Evolutionary conservation across 2,329 filamentous ascomycete genomes (phyloP).

Genomic region (Colletotrichum endophyticum): DNA sequence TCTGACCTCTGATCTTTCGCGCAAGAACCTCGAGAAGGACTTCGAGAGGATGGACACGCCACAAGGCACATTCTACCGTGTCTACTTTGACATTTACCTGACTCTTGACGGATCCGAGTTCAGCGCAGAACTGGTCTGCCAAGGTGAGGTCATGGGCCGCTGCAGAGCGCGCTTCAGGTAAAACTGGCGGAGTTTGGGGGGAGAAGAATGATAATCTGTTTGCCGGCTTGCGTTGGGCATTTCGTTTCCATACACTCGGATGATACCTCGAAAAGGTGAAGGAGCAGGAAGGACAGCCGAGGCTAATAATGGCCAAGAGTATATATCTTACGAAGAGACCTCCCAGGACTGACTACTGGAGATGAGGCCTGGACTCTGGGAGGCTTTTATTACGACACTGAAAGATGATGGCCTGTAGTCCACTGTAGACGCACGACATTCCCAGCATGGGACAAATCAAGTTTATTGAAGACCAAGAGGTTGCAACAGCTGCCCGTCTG

Average conservation of each 20-base stretch:
- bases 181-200: constrained; percentile 22
- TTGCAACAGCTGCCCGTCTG: neutral
- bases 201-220: constrained; percentile 7
- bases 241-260: constrained; percentile 23
- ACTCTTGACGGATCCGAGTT: constrained; percentile 98
- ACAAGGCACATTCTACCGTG: constrained; percentile 92
- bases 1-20: constrained; percentile 92
- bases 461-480: neutral
- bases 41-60: constrained; percentile 99
- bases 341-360: constrained; percentile 13
- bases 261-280: constrained; percentile 24
- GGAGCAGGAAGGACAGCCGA: constrained; percentile 14
- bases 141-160: constrained; percentile 98
- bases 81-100: constrained; percentile 82
- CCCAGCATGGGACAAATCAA: constrained; percentile 16
- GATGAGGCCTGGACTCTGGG: constrained; percentile 3
- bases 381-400: constrained; percentile 16
- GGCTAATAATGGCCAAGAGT: constrained; percentile 19
- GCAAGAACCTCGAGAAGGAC: constrained; percentile 98
- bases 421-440: constrained; percentile 17
- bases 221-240: constrained; percentile 6
- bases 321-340: constrained; percentile 18
- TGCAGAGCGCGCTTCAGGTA: constrained; percentile 88
- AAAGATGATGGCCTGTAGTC: constrained; percentile 17
- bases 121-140: constrained; percentile 97